Evolutionary conservation across 2,329 filamentous ascomycete genomes (phyloP), one percentile per base, ranked within the genome.

Genomic region (Aspergillus latus): DNA sequence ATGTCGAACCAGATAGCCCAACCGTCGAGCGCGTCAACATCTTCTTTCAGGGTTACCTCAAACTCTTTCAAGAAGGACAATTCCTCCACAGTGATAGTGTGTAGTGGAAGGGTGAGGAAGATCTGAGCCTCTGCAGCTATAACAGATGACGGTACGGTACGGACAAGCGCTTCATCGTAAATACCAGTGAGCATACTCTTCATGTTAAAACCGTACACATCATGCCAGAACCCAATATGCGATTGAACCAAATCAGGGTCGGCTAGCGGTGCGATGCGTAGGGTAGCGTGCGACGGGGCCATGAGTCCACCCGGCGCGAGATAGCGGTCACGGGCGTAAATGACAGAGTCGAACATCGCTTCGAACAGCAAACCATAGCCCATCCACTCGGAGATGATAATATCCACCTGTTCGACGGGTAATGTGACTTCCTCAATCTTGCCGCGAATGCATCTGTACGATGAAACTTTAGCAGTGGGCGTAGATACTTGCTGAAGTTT

Each of bases 341-440:
- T 82, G 21, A 97, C 90, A 48, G 90, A 95, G 62, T 94, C 91
- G 29, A 97, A 85, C 92, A 97, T 97, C 54, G 92, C 91, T 75
- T 97, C 92, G 73, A 95, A 97, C 5, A 97, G 82, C 15, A 97
- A 82, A 62, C 88, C 90, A 72, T 97, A 97, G 29, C 92, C 92
- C 92, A 97, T 97, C 92, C 92, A 97, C 74, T 97, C 92, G 58
- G 90, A 95, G 59, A 97, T 88, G 69, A 97, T 96, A 67, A 97
- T 88, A 75, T 97, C 93, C 45, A 97, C 92, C 68, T 92, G 80
- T 52, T 85, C 80, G 6, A 93, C 87, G 1, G 89, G 92, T 26
- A 92, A 81, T 56, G 76, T 80, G 54, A 96, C 89, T 63, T 97
- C 92, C 72, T 97, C 93, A 59, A 97, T 89, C 68, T 90, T 90